Conservation (phyloP, 176 grass and related monocot genomes). For the Aegilops bicornis region DNA sequence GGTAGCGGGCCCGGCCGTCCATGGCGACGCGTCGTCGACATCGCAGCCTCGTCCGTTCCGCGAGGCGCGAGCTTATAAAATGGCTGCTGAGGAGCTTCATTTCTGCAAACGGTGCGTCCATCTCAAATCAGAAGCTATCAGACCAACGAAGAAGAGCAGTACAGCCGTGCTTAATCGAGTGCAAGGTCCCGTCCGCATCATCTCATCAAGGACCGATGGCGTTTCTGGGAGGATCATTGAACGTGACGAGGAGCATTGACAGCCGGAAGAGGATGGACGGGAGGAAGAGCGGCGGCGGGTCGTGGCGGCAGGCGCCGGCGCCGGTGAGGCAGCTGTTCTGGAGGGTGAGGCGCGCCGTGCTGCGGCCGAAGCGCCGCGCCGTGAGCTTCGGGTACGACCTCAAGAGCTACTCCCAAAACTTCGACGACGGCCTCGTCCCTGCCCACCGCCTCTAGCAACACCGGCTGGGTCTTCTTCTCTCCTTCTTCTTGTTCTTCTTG, state of each 20-base stretch:
- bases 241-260: neutral
- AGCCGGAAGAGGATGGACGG: neutral
- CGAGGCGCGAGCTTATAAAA: neutral
- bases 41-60: neutral
- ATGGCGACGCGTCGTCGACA: neutral
- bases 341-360: slow-evolving; percentile 12
- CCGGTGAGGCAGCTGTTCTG: slow-evolving; percentile 26
- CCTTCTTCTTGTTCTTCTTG: too few relatives aligned
- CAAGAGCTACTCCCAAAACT: slow-evolving; percentile 43
- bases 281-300: neutral
- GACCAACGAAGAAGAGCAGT: neutral
- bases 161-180: too few relatives aligned
- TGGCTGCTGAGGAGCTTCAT: neutral
- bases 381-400: slow-evolving; percentile 24
- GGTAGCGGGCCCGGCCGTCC: neutral
- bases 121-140: neutral
- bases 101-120: neutral
- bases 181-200: neutral
- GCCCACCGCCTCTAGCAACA: neutral
- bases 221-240: neutral
- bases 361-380: neutral
- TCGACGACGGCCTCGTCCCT: slow-evolving; percentile 30
- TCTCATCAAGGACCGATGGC: neutral
- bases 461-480: neutral
- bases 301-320: neutral